Conservation (phyloP, 495 filamentous ascomycete genomes). For the Neurospora africana region DNA sequence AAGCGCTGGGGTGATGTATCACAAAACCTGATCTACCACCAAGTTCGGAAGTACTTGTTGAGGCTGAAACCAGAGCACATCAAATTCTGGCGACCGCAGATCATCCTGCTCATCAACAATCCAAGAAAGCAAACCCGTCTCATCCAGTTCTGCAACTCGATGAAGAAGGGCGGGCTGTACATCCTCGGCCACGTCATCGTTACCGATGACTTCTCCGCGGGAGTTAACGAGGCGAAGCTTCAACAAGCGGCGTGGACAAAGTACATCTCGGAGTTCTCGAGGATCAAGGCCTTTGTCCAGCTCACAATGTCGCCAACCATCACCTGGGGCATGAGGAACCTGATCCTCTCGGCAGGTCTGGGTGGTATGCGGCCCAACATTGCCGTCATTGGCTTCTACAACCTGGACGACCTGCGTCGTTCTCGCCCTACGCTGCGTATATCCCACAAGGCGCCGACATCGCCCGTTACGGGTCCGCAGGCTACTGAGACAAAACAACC, state of each 20-base stretch:
- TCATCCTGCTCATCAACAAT: slow-evolving; percentile 75
- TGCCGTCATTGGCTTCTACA: slow-evolving; percentile 63
- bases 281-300: slow-evolving; percentile 83
- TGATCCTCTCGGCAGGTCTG: slow-evolving; percentile 69
- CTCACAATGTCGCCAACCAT: slow-evolving; percentile 68
- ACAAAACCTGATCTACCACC: slow-evolving; percentile 82
- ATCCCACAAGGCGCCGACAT: neutral
- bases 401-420: slow-evolving; percentile 59
- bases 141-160: slow-evolving; percentile 82
- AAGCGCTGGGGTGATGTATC: slow-evolving; percentile 88
- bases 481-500: slow-evolving; percentile 7
- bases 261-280: slow-evolving; percentile 70
- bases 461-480: slow-evolving; percentile 22
- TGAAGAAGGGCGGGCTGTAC: slow-evolving; percentile 82
- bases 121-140: slow-evolving; percentile 66
- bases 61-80: slow-evolving; percentile 78
- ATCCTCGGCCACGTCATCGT: slow-evolving; percentile 83
- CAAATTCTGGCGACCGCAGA: slow-evolving; percentile 84
- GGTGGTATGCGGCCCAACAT: slow-evolving; percentile 92
- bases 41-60: slow-evolving; percentile 80
- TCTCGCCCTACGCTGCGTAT: slow-evolving; percentile 23
- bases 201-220: slow-evolving; percentile 65
- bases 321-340: slow-evolving; percentile 79
- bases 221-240: slow-evolving; percentile 69
- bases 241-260: slow-evolving; percentile 78